Evolutionary conservation across 805 yeast species (phyloP).

Genomic region (Starmerella apicola): DNA sequence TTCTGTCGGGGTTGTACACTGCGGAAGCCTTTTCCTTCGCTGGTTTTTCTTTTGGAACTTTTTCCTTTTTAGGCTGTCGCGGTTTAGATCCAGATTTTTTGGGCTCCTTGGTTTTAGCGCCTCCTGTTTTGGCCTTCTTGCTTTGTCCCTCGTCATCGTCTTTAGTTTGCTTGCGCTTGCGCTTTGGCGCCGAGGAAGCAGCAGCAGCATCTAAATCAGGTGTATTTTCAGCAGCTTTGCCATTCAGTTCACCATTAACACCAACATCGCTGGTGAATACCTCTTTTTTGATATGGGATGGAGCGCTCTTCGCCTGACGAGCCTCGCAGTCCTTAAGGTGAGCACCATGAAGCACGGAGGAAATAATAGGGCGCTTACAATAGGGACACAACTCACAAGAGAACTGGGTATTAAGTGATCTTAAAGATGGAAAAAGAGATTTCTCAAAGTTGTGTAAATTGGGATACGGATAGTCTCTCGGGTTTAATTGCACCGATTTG

Average conservation of each 20-base stretch:
- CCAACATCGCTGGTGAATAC: background rate
- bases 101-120: constrained; percentile 5
- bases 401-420: constrained; percentile 22
- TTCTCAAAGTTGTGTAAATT: constrained; percentile 20
- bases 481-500: constrained; percentile 6
- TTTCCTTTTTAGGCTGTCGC: constrained; percentile 5
- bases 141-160: background rate
- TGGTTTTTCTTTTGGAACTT: constrained; percentile 11
- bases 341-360: constrained; percentile 12
- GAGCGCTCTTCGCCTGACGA: no score
- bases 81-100: constrained; percentile 11
- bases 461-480: constrained; percentile 9
- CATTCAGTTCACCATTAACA: background rate
- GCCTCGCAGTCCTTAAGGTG: constrained; percentile 19
- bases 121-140: constrained; percentile 1
- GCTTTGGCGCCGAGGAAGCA: background rate
- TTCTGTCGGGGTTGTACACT: constrained; percentile 31
- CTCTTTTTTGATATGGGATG: background rate
- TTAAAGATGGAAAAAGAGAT: constrained; percentile 18
- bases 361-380: constrained; percentile 25
- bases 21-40: constrained; percentile 55
- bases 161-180: background rate
- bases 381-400: constrained; percentile 23
- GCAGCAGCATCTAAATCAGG: background rate
- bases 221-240: background rate